phyloP scores from a whole-genome alignment of 257 asterid genomes.

The Ajuga chamaepitys region DNA sequence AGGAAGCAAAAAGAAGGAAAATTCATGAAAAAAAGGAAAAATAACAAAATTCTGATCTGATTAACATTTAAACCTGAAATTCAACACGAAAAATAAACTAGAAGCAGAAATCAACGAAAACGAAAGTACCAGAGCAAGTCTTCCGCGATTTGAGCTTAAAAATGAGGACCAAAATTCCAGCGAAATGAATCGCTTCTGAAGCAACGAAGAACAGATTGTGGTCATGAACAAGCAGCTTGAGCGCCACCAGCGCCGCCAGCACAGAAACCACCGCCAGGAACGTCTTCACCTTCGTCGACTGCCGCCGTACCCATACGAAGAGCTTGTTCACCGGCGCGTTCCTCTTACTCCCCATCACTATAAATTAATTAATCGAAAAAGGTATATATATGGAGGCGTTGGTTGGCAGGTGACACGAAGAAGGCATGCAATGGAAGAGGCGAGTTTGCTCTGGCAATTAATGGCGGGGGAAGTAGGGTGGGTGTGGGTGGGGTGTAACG shows the following conservation, averaged over 20 bases:
- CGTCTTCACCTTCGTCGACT: conserved; percentile 63
- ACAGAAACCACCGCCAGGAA: conserved; percentile 34
- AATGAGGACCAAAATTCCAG: conserved; percentile 65
- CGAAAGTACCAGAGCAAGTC: conserved; percentile 65
- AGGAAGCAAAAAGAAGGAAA: neutral
- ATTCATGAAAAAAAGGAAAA: neutral
- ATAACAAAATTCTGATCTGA: neutral
- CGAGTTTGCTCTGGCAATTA: conserved; percentile 12
- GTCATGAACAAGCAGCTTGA: conserved; percentile 42
- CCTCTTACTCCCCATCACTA: conserved; percentile 65
- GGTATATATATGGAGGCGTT: neutral
- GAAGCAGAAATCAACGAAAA: neutral
- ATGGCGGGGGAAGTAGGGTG: neutral
- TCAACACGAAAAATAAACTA: neutral
- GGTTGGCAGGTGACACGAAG: conserved; percentile 26
- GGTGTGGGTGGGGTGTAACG: conserved; percentile 5
- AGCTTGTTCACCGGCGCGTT: conserved; percentile 51
- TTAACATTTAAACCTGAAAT: neutral
- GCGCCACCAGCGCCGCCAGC: conserved; percentile 49
- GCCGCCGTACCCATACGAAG: conserved; percentile 69
- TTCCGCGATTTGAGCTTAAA: conserved; percentile 68
- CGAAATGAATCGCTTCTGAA: conserved; percentile 58
- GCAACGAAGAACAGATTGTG: conserved; percentile 53
- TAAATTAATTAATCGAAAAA: neutral
- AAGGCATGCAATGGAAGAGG: conserved; percentile 28